Percentiles rank a stretch among this genome's conserved stretches.
Conservation (phyloP, 2,329 filamentous ascomycete genomes). For the Metarhizium brunneum region DNA sequence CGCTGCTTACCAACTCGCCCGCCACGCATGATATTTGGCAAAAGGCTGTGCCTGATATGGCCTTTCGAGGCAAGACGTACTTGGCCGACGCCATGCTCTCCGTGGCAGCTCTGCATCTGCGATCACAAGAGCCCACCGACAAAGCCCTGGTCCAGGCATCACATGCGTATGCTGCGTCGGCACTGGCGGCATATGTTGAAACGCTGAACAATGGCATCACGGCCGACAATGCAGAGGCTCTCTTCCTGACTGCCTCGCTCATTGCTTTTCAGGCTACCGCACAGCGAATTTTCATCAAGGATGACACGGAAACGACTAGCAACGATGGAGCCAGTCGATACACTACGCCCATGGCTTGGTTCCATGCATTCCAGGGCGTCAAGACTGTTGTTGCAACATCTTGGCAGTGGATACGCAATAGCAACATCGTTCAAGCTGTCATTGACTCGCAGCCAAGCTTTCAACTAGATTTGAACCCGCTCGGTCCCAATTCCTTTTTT, state of each 20-base stretch:
- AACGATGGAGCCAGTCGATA: constrained; percentile 36
- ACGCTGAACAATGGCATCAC: constrained; percentile 48
- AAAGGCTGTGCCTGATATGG: constrained; percentile 49
- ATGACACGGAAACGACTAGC: constrained; percentile 32
- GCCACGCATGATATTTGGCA: constrained; percentile 49
- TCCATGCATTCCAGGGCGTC: constrained; percentile 58
- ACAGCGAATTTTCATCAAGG: constrained; percentile 51
- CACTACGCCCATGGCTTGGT: constrained; percentile 52
- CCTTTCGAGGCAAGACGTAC: constrained; percentile 49
- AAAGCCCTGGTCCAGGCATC: constrained; percentile 51
- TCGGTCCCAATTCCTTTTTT: constrained; percentile 46
- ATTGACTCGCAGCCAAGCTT: constrained; percentile 56
- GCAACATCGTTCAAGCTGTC: constrained; percentile 47
- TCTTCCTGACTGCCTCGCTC: constrained; percentile 53
- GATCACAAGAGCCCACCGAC: constrained; percentile 47
- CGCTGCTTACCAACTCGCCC: constrained; percentile 44
- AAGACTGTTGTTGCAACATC: constrained; percentile 55
- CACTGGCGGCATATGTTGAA: constrained; percentile 50
- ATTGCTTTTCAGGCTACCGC: constrained; percentile 60
- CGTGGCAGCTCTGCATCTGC: constrained; percentile 53
- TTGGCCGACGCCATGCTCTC: constrained; percentile 56
- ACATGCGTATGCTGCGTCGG: constrained; percentile 56
- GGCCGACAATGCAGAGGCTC: constrained; percentile 49
- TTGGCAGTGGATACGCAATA: constrained; percentile 54
- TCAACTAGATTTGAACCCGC: constrained; percentile 47